These are phyloP conservation scores for Aspergillus conjunctus DNA, from an alignment of 495 filamentous ascomycete species.

Conservation along the genomic window DNA sequence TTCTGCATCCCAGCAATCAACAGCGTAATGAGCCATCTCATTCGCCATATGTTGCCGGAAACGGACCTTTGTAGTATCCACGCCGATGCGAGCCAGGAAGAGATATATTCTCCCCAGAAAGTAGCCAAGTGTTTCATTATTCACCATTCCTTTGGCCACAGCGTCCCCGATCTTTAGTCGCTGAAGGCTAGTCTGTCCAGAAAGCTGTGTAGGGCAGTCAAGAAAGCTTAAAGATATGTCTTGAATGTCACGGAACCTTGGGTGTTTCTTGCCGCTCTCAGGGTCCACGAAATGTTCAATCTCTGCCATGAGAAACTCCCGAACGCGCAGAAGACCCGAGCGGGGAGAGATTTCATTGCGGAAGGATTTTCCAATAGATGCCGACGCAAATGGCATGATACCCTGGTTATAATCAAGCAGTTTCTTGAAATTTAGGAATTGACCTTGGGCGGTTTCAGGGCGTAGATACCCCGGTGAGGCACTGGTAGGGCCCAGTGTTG, in stretches of 20 bases:
- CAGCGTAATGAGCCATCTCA: constrained; percentile 83
- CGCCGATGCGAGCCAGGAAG: constrained; percentile 70
- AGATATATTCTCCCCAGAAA: constrained; percentile 76
- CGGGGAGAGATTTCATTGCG: constrained; percentile 74
- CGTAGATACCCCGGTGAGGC: constrained; percentile 64
- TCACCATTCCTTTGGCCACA: constrained; percentile 65
- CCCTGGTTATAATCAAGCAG: constrained; percentile 72
- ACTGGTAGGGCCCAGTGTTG: constrained; percentile 66
- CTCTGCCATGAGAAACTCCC: constrained; percentile 77
- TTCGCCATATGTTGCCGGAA: constrained; percentile 85
- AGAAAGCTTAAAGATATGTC: constrained; percentile 55
- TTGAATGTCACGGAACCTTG: constrained; percentile 64
- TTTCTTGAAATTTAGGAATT: constrained; percentile 69
- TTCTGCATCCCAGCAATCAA: constrained; percentile 85
- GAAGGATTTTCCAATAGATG: constrained; percentile 74
- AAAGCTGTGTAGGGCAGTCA: constrained; percentile 68
- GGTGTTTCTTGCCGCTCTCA: constrained; percentile 69
- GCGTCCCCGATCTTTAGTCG: constrained; percentile 69
- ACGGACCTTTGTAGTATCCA: constrained; percentile 70
- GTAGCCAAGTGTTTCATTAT: constrained; percentile 85
- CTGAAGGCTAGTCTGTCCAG: constrained; percentile 63
- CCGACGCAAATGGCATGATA: constrained; percentile 70
- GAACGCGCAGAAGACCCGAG: constrained; percentile 65
- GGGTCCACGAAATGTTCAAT: constrained; percentile 76
- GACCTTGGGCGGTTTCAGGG: constrained; percentile 68